phyloP scores from a whole-genome alignment of 1,284 basidiomycete genomes.

The Cutaneotrichosporon spelunceum region DNA sequence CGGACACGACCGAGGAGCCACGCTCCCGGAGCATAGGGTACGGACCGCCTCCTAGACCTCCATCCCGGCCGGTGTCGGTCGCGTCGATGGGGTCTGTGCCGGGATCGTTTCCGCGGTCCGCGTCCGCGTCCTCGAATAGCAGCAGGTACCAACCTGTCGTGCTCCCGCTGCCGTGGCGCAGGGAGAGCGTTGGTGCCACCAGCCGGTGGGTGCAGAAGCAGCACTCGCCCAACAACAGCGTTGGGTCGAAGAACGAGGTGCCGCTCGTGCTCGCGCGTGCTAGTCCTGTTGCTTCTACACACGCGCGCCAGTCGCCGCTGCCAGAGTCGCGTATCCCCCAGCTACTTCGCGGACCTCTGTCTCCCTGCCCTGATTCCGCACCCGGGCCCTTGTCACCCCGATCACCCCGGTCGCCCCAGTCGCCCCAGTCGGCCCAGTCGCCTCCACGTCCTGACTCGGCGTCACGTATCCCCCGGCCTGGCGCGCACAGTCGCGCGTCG shows the following conservation, averaged over 20 bases:
- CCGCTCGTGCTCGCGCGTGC: neutral
- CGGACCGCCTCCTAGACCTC: neutral
- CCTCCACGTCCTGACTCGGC: neutral
- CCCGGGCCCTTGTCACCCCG: too few species aligned
- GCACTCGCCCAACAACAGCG: slow-evolving; percentile 9
- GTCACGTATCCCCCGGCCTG: slow-evolving; percentile 4
- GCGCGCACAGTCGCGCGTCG: neutral
- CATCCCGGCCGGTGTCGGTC: neutral
- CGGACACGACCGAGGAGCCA: slow-evolving; percentile 1
- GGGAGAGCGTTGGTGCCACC: slow-evolving; percentile 9
- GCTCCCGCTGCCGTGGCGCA: slow-evolving; percentile 20
- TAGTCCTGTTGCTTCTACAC: neutral
- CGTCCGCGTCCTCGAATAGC: neutral
- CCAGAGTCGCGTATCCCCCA: neutral
- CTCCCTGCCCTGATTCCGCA: neutral
- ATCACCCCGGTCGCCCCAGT: too few species aligned
- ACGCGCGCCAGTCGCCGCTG: neutral
- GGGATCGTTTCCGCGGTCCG: slow-evolving; percentile 1
- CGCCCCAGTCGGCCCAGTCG: too few species aligned
- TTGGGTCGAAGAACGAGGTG: neutral
- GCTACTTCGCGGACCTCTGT: too few species aligned
- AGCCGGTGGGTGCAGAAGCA: slow-evolving; percentile 20
- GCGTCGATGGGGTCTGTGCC: neutral
- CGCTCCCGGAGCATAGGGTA: neutral
- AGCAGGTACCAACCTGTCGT: slow-evolving; percentile 8